Base-by-base conservation (phyloP, 169 alveolate genomes). In the Plasmodium yoelii region DNA sequence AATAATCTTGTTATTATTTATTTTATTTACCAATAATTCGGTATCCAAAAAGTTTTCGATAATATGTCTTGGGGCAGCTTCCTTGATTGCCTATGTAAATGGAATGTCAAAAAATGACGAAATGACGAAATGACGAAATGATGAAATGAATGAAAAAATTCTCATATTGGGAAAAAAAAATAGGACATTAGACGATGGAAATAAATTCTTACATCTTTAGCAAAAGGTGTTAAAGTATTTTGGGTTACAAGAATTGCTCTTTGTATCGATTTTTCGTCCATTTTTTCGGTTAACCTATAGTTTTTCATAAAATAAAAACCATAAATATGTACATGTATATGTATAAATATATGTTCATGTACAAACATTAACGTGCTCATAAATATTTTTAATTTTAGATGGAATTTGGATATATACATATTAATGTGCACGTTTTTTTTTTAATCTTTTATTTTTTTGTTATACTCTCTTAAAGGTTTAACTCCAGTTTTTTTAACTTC, bases 401-500 rank as follows among this genome's bases (percentile, higher is more conserved):
- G 19, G 12, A 15, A 13, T 42, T 42, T 46, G 69, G 13, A 24
- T 34, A 51, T 71, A 42, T 18, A 63, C 56, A 5, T 34, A 24
- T n/a, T 39, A 42, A 55, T 34, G 28, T 19, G 47, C 22, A n/a
- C 56, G 22, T 5, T 28, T 10, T 53, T n/a, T 57, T 18, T 56
- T n/a, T 34, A 47, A 8, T 5, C 57, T 15, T 65, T 63, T 46
- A 51, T 61, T 26, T 34, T 34, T 63, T 51, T 68, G 57, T 34
- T 88, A 56, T 71, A 95, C 98, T 95, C 98, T 87, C 98, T 94
- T 72, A 97, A 95, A 2, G 99, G 98, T 80, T 96, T 96, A 39
- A 97, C 99, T 8, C 99, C 99, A 7, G 98, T 96, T 70, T 96
- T 96, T 89, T 95, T 97, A 70, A 94, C 93, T 65, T 97, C 98